A percentile compares a stretch with the other conserved stretches of the same genome.
phyloP scores from a whole-genome alignment of 257 asterid genomes.

The Lycium barbarum region DNA sequence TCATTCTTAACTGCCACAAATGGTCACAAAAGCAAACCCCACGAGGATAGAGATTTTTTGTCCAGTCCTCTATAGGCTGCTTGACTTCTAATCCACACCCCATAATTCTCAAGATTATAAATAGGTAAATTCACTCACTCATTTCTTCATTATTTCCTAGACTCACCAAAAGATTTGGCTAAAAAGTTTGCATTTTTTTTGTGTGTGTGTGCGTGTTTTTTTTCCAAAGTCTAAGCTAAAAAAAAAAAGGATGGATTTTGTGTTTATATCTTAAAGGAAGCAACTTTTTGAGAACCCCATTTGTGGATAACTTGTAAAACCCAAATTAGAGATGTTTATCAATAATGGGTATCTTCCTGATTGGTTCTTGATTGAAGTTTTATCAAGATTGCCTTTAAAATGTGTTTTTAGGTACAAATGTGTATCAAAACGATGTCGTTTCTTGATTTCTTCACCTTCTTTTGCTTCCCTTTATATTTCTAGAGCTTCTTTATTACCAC shows the following conservation, averaged over 20 bases:
- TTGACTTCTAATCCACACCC: too few relatives aligned
- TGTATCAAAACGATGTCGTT: constrained; percentile 27
- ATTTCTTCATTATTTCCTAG: neutral
- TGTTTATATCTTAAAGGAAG: neutral
- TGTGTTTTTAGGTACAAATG: constrained; percentile 32
- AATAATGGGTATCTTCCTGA: constrained; percentile 25
- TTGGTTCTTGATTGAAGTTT: constrained; percentile 26
- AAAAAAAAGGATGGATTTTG: neutral
- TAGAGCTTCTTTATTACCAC: neutral
- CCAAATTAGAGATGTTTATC: neutral
- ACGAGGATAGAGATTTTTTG: too few relatives aligned
- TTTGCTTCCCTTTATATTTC: constrained; percentile 2
- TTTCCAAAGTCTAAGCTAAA: neutral
- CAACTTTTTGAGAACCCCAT: neutral
- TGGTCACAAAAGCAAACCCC: neutral
- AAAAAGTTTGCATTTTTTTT: neutral
- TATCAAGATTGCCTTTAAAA: constrained; percentile 28
- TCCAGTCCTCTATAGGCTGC: too few relatives aligned
- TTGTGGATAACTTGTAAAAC: neutral
- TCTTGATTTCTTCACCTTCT: constrained; percentile 22
- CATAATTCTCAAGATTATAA: too few relatives aligned
- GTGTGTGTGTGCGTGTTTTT: neutral
- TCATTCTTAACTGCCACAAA: neutral
- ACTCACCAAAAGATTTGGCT: neutral
- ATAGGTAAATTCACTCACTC: neutral